phyloP scores from a whole-genome alignment of 805 yeast genomes.

The Metschnikowia reukaufii region DNA sequence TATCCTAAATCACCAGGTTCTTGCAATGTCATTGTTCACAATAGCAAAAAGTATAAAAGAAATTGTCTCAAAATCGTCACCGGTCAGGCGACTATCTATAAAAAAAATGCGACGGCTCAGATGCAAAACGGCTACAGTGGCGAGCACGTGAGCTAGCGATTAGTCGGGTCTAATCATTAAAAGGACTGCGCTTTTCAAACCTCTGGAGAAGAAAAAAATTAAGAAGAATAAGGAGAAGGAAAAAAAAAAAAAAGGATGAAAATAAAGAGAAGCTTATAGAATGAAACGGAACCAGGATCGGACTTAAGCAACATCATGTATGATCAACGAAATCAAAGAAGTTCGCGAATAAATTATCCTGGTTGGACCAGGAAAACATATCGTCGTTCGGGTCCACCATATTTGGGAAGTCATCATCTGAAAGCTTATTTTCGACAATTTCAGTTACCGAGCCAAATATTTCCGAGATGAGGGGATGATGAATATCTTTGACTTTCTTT shows the following conservation, averaged over 20 bases:
- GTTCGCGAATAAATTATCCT: constrained; percentile 18
- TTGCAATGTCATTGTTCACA: constrained; percentile 7
- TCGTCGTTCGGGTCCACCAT: constrained; percentile 11
- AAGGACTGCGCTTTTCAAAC: too few species aligned
- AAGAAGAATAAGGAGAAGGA: too few species aligned
- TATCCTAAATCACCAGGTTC: constrained; percentile 21
- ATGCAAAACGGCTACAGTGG: not conserved
- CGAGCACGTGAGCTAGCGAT: not conserved
- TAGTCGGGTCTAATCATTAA: too few species aligned
- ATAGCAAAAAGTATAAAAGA: constrained; percentile 6
- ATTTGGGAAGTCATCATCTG: constrained; percentile 11
- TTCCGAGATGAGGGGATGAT: constrained; percentile 6
- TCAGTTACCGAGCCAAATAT: constrained; percentile 12
- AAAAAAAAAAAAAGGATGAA: not conserved
- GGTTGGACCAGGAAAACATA: constrained; percentile 11
- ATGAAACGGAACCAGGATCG: not conserved
- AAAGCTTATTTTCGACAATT: constrained; percentile 2
- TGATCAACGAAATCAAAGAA: constrained; percentile 18
- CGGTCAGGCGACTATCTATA: not conserved
- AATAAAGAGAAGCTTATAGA: not conserved
- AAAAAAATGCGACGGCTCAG: constrained; percentile 1
- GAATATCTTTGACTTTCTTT: constrained; percentile 12
- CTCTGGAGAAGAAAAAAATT: not conserved
- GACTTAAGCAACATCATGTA: not conserved
- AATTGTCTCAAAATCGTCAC: not conserved